A percentile compares a stretch with the other conserved stretches of the same genome.
phyloP scores from a whole-genome alignment of 140 eudicot genomes.

The Stevia rebaudiana region DNA sequence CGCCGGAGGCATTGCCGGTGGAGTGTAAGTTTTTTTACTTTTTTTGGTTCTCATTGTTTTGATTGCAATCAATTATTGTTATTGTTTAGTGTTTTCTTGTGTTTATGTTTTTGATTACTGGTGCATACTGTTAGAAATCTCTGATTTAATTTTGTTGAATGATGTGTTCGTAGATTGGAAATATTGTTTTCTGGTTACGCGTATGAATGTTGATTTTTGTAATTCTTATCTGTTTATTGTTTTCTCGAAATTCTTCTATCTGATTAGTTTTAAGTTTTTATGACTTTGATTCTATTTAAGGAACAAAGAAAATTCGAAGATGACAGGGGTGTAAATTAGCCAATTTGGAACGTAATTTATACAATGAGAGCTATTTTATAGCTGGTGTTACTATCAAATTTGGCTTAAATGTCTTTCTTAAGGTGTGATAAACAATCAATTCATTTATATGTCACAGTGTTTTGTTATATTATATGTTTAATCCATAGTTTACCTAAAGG shows the following conservation, averaged over 20 bases:
- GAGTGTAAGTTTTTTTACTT: slow-evolving; percentile 51
- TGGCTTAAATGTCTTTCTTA: background rate
- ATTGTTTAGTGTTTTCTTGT: background rate
- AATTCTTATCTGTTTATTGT: background rate
- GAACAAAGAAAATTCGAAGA: slow-evolving; percentile 1
- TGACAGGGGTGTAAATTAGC: background rate
- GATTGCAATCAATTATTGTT: background rate
- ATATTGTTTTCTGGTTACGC: slow-evolving; percentile 8
- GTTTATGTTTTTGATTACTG: background rate
- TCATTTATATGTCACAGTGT: background rate
- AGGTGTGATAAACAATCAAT: background rate
- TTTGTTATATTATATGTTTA: background rate
- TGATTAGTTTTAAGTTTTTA: background rate
- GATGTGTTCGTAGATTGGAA: background rate
- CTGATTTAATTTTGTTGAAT: background rate
- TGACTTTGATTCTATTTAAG: no score
- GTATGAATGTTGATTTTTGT: background rate
- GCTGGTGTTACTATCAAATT: slow-evolving; percentile 6
- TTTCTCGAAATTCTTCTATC: background rate
- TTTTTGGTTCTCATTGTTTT: background rate
- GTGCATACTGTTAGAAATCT: background rate
- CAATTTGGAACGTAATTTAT: background rate
- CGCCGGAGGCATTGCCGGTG: slow-evolving; percentile 98
- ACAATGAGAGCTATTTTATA: background rate
- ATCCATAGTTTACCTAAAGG: background rate